Base-by-base conservation (phyloP, 164 flowering plant species). In the Platanus orientalis region DNA sequence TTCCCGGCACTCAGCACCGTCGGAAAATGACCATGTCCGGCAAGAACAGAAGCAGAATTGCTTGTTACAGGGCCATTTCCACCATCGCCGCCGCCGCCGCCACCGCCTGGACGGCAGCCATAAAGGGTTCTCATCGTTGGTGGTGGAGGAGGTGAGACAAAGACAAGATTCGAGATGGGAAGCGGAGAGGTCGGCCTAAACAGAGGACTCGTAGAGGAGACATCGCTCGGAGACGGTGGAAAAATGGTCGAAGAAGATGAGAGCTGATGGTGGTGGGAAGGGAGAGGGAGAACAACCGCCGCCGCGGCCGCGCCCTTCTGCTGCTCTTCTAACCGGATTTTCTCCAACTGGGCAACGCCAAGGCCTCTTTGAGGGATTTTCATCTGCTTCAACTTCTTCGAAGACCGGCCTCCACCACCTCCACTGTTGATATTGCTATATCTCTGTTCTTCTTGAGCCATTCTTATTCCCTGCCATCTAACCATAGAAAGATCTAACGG, bases 341-440 rank as follows among this genome's bases (percentile, higher is more conserved):
- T 88, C 70, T 90, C 97, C 16, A 90, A 78, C 65, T 88, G 94
- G 12, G 94, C 94, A 34, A 90, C 97, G 29, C 97, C 97, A 28
- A 90, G 84, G 40, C 97, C 97, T 69, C 97, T 78, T 61, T 90
- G 97, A 4, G 97, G 94, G 7, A 80, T 72, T 60, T 84, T 90
- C 67, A 80, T 90, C 26, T 74, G 87, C 72, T 90, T 90, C 48
- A 60, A 62, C 64, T 70, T 81, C 62, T 78, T 87, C 2, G 74
- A 69, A 25, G 76, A 69, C 67, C 75, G 64, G 12, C 42, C 42
- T 36, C 7, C 42, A 7, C 42, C 42, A 36, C 42, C 9, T 7
- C 42, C 42, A 36, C 42, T 36, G 12, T 7, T 36, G 42, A 10
- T 36, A 7, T 36, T 36, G 42, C 10, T 36, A 36, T 36, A 36